Percentiles rank a stretch among this genome's conserved stretches.
phyloP scores from a whole-genome alignment of 495 filamentous ascomycete species.

The Penicillium lividum region DNA sequence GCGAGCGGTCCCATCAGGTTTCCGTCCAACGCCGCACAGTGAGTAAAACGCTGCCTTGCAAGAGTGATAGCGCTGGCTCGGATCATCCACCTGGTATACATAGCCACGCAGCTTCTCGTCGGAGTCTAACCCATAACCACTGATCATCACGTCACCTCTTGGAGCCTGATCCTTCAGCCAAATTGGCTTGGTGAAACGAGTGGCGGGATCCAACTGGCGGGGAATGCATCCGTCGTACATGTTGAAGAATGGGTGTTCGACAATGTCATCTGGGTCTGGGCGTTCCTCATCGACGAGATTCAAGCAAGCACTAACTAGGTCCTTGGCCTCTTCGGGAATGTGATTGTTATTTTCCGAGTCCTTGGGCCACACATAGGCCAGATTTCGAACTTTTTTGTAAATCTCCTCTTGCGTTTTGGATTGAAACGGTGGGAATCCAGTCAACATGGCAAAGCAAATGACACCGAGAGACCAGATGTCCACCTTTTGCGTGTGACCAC shows the following conservation, averaged over 20 bases:
- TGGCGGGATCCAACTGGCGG: conserved; percentile 43
- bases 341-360: conserved; percentile 47
- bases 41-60: conserved; percentile 49
- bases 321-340: conserved; percentile 67
- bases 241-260: conserved; percentile 80
- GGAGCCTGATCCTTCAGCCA: conserved; percentile 48
- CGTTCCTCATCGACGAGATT: conserved; percentile 70
- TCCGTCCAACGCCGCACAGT: conserved; percentile 52
- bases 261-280: conserved; percentile 77
- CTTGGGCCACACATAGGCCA: conserved; percentile 77
- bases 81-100: conserved; percentile 43
- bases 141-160: conserved; percentile 49
- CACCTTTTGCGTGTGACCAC: conserved; percentile 88
- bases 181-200: conserved; percentile 42
- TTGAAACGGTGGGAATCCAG: conserved; percentile 86
- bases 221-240: conserved; percentile 58
- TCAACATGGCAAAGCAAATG: conserved; percentile 91
- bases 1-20: conserved; percentile 44
- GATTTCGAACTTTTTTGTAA: conserved; percentile 70
- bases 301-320: conserved; percentile 73
- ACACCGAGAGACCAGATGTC: conserved; percentile 97
- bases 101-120: conserved; percentile 45
- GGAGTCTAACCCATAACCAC: conserved; percentile 47
- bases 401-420: conserved; percentile 84
- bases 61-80: conserved; percentile 41